Evolutionary conservation across 257 asterid species (phyloP), one percentile per base, ranked within the genome.

Genomic region (Primulina huaijiensis): DNA sequence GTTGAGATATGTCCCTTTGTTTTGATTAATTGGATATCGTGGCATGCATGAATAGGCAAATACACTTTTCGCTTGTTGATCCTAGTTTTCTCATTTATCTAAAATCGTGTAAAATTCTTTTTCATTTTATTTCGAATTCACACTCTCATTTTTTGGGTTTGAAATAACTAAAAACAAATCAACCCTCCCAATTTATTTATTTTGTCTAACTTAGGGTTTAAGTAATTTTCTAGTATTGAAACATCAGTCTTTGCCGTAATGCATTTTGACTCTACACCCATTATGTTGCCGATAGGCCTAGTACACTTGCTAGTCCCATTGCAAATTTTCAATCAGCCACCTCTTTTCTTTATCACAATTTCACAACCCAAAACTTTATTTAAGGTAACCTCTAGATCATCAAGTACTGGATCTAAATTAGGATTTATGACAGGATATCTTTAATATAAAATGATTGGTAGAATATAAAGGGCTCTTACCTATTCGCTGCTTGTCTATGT

Each of bases 401-500:
- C 20, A 10, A 60, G 33, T 27, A 27, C 5, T 38, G 19, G 27
- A 43, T 62, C 10, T 2, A 25, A 35, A 7, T 21, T 23, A 27
- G 25, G 56, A 25, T 20, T 37, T 74, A 43, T 25, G 62, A 11
- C 30, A 2, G 40, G 60, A 25, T 8, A 35, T 31, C 37, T 31
- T 6, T 14, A 63, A 58, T 35, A 3, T 17, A 25, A 74, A 12
- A 3, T 35, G 61, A 23, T 38, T 11, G n/a, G 23, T 27, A 57
- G 56, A 21, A 5, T 16, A 61, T 29, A n/a, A 55, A 70, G 35
- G 60, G 62, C 19, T 40, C 78, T 58, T 81, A 88, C 96, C 97
- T 82, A 81, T 75, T 46, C 84, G 96, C 74, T 90, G 98, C 76
- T 85, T 91, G 75, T 91, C 99, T 65, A 91, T 88, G 84, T 91